These are phyloP conservation scores for Hypoxylon sp. DNA, from an alignment of 2,329 filamentous ascomycete species.

Conservation along the genomic window DNA sequence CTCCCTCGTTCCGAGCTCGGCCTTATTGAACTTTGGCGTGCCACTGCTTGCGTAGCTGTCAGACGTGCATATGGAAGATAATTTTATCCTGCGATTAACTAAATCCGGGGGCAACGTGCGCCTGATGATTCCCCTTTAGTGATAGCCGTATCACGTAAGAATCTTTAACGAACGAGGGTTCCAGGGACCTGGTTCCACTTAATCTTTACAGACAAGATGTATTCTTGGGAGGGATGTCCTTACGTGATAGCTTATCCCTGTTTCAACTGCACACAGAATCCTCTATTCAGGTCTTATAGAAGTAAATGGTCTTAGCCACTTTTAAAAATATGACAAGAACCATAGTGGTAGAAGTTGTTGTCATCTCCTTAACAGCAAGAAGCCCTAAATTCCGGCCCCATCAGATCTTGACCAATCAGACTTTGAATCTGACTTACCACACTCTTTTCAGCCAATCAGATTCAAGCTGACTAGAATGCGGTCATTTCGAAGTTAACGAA, in stretches of 20 bases:
- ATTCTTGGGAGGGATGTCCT: background rate
- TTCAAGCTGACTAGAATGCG: background rate
- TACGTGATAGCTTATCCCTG: background rate
- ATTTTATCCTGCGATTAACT: constrained; percentile 7
- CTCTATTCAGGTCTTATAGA: background rate
- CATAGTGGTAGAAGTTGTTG: too few species aligned
- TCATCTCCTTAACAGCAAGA: background rate
- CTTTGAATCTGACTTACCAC: background rate
- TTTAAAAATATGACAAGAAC: constrained; percentile 6
- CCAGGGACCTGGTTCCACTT: background rate
- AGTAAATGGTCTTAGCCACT: background rate
- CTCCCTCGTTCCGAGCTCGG: constrained; percentile 10
- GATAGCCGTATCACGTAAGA: constrained; percentile 24
- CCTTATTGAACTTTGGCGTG: constrained; percentile 12
- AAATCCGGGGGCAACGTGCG: constrained; percentile 16
- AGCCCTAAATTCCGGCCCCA: background rate
- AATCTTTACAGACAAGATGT: background rate
- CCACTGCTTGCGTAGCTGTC: constrained; percentile 15
- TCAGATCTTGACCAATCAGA: constrained; percentile 8
- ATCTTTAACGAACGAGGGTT: background rate
- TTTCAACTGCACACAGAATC: too few species aligned
- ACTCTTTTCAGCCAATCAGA: background rate
- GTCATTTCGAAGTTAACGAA: background rate
- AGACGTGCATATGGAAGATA: constrained; percentile 24
- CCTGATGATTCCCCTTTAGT: constrained; percentile 4